Evolutionary conservation across 1,284 basidiomycete species (phyloP), one percentile per base, ranked within the genome.

Genomic region (Ustilago hordei): DNA sequence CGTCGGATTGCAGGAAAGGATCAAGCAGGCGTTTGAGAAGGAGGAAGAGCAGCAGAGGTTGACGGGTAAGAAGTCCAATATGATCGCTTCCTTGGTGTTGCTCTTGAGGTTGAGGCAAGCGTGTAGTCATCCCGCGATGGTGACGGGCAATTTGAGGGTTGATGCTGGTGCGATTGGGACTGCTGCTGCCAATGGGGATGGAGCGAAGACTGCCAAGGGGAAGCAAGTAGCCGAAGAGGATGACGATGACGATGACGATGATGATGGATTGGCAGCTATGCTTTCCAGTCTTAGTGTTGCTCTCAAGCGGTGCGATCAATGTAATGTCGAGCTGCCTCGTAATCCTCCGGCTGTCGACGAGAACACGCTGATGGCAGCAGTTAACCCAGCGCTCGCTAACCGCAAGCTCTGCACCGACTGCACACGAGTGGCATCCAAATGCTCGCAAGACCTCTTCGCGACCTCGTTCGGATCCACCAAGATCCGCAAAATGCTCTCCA

Each of bases 81-180:
- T 95, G 84, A 95, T 94, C 0, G 91, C 91, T n/a, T 91, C 95
- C 6, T 88, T 98, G 78, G 89, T 94, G 4, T 87, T 97, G 71
- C 89, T 98, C 63, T 89, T 98, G 58, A 90, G 95, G 36, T 88
- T 98, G 34, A 90, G 95, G 28, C 95, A 98, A 90, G 93, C 81
- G 13, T 84, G 81, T 60, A 84, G 78, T 31, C 83, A 84, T 64
- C 83, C 83, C 1, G 72, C 69, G 4, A 68, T 84, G 55, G 68
- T 80, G 11, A 71, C 69, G 5, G 72, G 65, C n/a, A 70, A 64
- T 38, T 47, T 78, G 9, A 47, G 65, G 15, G 58, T 54, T 4
- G 77, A 79, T 60, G 75, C 74, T 8, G 63, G 54, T 1, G 62
- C 75, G 13, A 69, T 72, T 7, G 70, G 69, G 5, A 67, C 69